phyloP scores from a whole-genome alignment of 2,329 filamentous ascomycete genomes.

The Myriangium duriaei region DNA sequence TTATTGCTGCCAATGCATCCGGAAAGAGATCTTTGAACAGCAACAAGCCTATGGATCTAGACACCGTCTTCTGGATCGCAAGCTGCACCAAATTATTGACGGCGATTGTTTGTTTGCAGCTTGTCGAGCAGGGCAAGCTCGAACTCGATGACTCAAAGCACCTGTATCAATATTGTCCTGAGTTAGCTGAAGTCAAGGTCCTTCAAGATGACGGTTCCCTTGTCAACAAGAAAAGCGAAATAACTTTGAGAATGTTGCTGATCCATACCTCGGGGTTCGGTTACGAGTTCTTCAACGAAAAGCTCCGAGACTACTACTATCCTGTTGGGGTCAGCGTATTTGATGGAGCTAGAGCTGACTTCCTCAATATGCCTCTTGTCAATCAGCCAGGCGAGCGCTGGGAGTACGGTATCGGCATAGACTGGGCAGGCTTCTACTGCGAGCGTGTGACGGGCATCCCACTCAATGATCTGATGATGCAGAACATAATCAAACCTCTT shows the following conservation, averaged over 20 bases:
- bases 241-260: slow-evolving; percentile 40
- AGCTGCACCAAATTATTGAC: slow-evolving; percentile 36
- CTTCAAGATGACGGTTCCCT: slow-evolving; percentile 29
- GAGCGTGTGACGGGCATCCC: slow-evolving; percentile 31
- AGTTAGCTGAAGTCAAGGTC: slow-evolving; percentile 32
- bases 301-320: slow-evolving; percentile 29
- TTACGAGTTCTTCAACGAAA: slow-evolving; percentile 41
- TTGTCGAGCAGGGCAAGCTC: slow-evolving; percentile 32
- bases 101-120: slow-evolving; percentile 35
- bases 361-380: slow-evolving; percentile 41
- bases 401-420: slow-evolving; percentile 42
- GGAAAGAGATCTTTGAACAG: slow-evolving; percentile 28
- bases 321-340: slow-evolving; percentile 47
- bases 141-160: slow-evolving; percentile 29
- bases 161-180: slow-evolving; percentile 30
- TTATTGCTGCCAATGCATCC: slow-evolving; percentile 29
- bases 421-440: slow-evolving; percentile 38
- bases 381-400: slow-evolving; percentile 52
- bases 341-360: slow-evolving; percentile 39
- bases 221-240: slow-evolving; percentile 30
- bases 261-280: slow-evolving; percentile 43
- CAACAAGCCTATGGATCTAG: slow-evolving; percentile 43
- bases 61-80: slow-evolving; percentile 48
- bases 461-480: slow-evolving; percentile 34
- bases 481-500: slow-evolving; percentile 35